Evolutionary conservation across 805 yeast species (phyloP).

Genomic region (Lipomyces japonicus): DNA sequence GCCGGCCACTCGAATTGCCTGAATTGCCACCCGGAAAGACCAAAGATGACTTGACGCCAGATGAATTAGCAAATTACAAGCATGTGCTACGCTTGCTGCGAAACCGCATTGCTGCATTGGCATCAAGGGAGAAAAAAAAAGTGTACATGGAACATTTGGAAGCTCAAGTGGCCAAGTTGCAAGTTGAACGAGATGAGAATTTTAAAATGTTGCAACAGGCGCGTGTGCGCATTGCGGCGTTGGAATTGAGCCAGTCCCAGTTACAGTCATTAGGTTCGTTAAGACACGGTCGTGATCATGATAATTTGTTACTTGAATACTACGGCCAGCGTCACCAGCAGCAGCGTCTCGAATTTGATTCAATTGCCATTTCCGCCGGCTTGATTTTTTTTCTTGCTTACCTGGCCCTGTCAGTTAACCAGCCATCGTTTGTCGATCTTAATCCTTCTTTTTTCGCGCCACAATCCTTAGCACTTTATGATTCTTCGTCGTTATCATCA

Average conservation of each 20-base stretch:
- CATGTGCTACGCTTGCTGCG: conserved; percentile 25
- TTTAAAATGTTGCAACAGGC: not conserved
- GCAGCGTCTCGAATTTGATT: conserved; percentile 11
- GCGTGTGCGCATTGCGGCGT: conserved; percentile 1
- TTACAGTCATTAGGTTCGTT: conserved; percentile 1
- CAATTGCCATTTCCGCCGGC: conserved; percentile 10
- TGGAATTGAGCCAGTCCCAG: conserved; percentile 5
- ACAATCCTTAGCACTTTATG: conserved; percentile 4
- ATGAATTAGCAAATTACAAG: conserved; percentile 25
- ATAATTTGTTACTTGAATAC: not conserved
- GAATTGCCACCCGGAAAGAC: conserved; percentile 28
- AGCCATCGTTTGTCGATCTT: conserved; percentile 12
- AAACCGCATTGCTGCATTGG: conserved; percentile 27
- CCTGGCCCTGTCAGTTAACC: conserved; percentile 4
- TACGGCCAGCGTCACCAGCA: not conserved
- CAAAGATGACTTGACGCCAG: conserved; percentile 26
- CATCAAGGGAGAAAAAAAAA: conserved; percentile 26
- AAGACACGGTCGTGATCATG: not conserved
- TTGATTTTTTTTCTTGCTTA: conserved; percentile 3
- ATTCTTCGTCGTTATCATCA: conserved; percentile 6
- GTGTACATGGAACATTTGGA: conserved; percentile 25
- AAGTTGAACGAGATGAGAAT: conserved; percentile 5
- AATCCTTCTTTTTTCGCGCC: conserved; percentile 10
- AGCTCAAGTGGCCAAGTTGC: conserved; percentile 7
- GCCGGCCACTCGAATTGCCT: conserved; percentile 25